Base-by-base conservation (phyloP, 1,284 basidiomycete species). In the Heterobasidion irregulare region DNA sequence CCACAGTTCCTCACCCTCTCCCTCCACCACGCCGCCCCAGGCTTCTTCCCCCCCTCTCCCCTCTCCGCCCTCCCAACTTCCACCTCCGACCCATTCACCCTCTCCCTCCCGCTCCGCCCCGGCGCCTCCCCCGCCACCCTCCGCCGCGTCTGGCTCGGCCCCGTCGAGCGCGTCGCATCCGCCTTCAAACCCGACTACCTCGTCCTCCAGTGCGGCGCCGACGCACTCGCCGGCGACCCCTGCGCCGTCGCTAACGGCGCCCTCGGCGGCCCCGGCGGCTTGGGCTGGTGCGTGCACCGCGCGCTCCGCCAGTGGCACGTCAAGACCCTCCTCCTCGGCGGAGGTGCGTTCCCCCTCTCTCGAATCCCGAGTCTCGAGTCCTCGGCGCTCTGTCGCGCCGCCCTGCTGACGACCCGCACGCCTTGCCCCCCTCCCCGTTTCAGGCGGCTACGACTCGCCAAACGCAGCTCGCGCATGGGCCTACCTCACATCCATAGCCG, bases 401-500 rank as follows among this genome's bases (percentile, higher is more conserved):
- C 26, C 3, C 26, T 15, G 50, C 62, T 52, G 10, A 62, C 41
- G 35, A 54, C 41, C 8, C 62, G 52, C 43, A 44, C 43, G 26
- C 26, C 4, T 26, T 5, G 26, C 26, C 26, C 26, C 13, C 5
- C 2, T 50, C 8, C 13, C 33, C 2, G 9, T 35, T 0, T 1
- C 56, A 79, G 92, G 92, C 6, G 94, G 94, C 0, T 96, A 96
- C 64, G 76, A 89, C 63, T 80, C 81, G 12, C 74, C 89, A 0
- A 95, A 95, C 62, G 83, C 84, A 0, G 92, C 93, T 0, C 79
- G 92, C 16, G 88, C 89, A 0, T 96, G 92, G 91, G 77, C 91
- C 0, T 84, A 84, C 61, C 70, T 94, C 15, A 95, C 92, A 0
- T 85, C 86, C 0, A 71, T 89, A 1, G 79, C 83, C 32, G 88